phyloP scores from a whole-genome alignment of 805 yeast species.

The Jamesozyma piceae region DNA sequence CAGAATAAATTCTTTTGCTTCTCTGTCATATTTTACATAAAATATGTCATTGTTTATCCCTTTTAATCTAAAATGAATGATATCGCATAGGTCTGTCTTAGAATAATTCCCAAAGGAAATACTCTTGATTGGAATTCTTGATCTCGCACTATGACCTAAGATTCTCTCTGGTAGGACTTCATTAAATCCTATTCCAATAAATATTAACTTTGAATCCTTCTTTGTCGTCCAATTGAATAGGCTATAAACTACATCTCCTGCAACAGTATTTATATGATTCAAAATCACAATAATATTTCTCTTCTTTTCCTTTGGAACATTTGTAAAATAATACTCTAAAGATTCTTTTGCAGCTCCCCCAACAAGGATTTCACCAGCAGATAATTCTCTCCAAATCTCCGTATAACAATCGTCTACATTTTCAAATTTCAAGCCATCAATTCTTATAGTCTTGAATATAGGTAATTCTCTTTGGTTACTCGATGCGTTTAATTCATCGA shows the following conservation, averaged over 20 bases:
- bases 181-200: background rate
- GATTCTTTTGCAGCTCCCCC: conserved; percentile 53
- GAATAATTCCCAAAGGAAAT: background rate
- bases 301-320: conserved; percentile 25
- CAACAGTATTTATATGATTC: conserved; percentile 77
- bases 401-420: conserved; percentile 75
- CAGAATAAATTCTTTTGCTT: background rate
- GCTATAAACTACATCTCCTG: background rate
- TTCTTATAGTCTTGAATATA: conserved; percentile 64
- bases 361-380: conserved; percentile 47
- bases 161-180: background rate
- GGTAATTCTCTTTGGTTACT: conserved; percentile 31
- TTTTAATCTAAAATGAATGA: background rate
- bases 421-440: conserved; percentile 77
- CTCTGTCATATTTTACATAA: background rate
- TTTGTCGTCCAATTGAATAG: background rate
- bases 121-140: background rate
- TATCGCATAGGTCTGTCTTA: background rate
- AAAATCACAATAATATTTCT: conserved; percentile 57
- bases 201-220: background rate
- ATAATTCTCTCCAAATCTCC: conserved; percentile 63
- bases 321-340: conserved; percentile 60
- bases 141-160: background rate
- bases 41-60: background rate
- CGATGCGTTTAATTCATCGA: conserved; percentile 49